These are phyloP conservation scores for Fraxinus platypoda DNA, from an alignment of 305 asterid genomes.

Conservation along the genomic window DNA sequence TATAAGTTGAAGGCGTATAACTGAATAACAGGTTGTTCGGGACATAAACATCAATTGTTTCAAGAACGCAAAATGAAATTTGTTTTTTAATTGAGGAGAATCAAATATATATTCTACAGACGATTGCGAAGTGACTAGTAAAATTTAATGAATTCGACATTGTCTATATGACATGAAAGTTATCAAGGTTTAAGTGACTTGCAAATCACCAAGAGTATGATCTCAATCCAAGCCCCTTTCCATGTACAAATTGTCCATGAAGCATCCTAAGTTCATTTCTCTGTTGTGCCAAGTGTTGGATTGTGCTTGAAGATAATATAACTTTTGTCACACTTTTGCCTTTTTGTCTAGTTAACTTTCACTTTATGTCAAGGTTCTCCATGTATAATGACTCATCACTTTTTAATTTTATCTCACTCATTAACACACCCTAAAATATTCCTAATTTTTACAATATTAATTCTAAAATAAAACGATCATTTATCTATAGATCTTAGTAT, in stretches of 20 bases:
- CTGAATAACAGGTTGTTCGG: background rate
- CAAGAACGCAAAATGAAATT: background rate
- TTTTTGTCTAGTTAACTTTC: background rate
- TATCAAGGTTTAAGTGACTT: background rate
- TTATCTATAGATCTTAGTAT: background rate
- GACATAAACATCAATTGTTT: background rate
- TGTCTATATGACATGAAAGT: background rate
- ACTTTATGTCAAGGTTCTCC: background rate
- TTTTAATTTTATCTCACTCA: background rate
- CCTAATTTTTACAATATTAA: background rate
- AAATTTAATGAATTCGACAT: background rate
- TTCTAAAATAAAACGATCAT: background rate
- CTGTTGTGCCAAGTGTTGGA: background rate
- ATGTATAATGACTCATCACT: background rate
- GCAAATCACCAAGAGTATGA: background rate
- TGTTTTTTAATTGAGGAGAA: background rate
- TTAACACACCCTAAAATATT: background rate
- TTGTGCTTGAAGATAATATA: background rate
- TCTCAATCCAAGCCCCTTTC: background rate
- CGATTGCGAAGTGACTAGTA: background rate
- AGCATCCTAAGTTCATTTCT: background rate
- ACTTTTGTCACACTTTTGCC: conserved; percentile 2
- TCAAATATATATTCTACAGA: background rate
- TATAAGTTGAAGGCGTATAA: background rate
- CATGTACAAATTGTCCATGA: background rate